These are phyloP conservation scores for Alternaria alternata DNA, from an alignment of 2,329 filamentous ascomycete species.

Conservation along the genomic window DNA sequence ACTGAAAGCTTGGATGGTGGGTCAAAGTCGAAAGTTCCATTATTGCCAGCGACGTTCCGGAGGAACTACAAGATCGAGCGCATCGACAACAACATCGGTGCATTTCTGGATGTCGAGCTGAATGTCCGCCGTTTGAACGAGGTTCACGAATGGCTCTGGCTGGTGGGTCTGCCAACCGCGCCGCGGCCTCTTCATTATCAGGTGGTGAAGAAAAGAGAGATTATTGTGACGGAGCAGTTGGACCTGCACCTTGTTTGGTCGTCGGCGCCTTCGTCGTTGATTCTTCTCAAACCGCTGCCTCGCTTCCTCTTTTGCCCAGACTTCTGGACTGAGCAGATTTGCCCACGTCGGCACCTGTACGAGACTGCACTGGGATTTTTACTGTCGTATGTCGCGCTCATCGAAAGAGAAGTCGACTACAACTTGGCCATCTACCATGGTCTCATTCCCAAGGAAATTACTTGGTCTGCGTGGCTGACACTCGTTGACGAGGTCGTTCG, in stretches of 20 bases:
- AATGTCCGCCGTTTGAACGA: conserved; percentile 26
- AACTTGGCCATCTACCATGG: conserved; percentile 22
- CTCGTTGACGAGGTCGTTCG: conserved; percentile 22
- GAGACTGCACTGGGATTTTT: conserved; percentile 31
- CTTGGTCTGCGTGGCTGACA: conserved; percentile 28
- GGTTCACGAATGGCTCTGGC: conserved; percentile 31
- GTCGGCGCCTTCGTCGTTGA: conserved; percentile 11
- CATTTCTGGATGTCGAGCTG: conserved; percentile 27
- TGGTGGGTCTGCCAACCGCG: conserved; percentile 26
- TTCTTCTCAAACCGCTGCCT: conserved; percentile 34
- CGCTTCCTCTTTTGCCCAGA: conserved; percentile 26
- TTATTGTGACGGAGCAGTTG: conserved; percentile 30
- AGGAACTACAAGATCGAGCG: conserved; percentile 22
- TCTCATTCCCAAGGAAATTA: conserved; percentile 30
- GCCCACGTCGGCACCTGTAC: conserved; percentile 23
- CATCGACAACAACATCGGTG: conserved; percentile 20
- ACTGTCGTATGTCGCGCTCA: conserved; percentile 28
- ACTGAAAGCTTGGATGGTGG: conserved; percentile 2
- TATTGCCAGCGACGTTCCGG: conserved; percentile 31
- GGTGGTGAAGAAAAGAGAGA: conserved; percentile 29
- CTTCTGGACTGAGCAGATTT: conserved; percentile 31
- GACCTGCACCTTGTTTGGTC: conserved; percentile 36
- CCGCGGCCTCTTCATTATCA: conserved; percentile 33
- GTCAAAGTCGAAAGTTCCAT: conserved; percentile 3
- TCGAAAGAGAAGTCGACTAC: conserved; percentile 32